Conservation (phyloP, 805 yeast genomes). For the Wickerhamiella alocasiicola region DNA sequence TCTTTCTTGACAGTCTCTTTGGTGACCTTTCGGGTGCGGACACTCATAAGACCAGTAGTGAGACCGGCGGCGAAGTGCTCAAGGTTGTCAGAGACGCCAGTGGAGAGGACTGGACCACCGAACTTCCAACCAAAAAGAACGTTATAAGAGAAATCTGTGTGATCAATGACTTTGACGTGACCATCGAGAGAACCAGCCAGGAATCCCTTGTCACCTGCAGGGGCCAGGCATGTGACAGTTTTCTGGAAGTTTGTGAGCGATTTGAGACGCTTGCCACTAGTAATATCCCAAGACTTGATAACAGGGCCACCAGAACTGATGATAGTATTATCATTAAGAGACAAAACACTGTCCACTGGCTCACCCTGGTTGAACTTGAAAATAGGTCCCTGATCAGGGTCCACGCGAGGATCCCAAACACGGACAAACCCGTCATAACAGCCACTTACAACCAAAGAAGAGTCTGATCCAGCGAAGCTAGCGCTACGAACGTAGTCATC, state of each 20-base stretch:
- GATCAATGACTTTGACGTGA: conserved; percentile 89
- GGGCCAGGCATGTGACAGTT: conserved; percentile 74
- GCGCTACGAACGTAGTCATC: conserved; percentile 82
- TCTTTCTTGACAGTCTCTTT: conserved; percentile 31
- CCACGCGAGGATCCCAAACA: conserved; percentile 65
- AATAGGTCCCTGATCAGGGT: conserved; percentile 37
- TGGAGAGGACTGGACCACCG: conserved; percentile 80
- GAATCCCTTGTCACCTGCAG: conserved; percentile 64
- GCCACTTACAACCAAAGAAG: conserved; percentile 77
- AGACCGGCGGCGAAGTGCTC: conserved; percentile 89
- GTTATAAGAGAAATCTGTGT: conserved; percentile 50
- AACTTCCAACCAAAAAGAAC: conserved; percentile 96
- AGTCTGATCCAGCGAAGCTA: conserved; percentile 55
- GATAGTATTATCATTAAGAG: conserved; percentile 63
- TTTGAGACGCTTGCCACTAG: conserved; percentile 57
- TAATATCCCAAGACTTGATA: conserved; percentile 83
- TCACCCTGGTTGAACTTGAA: conserved; percentile 55
- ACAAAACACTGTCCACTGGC: conserved; percentile 77
- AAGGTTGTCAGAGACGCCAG: conserved; percentile 79
- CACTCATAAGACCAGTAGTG: conserved; percentile 75
- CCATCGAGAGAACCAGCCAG: conserved; percentile 95
- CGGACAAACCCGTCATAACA: conserved; percentile 85
- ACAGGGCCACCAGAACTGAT: conserved; percentile 74
- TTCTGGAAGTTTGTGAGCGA: conserved; percentile 82
- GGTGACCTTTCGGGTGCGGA: conserved; percentile 71